A percentile compares a stretch with the other conserved stretches of the same genome.
Evolutionary conservation across 805 yeast species (phyloP).

Genomic region (Metschnikowia noctiluminum): DNA sequence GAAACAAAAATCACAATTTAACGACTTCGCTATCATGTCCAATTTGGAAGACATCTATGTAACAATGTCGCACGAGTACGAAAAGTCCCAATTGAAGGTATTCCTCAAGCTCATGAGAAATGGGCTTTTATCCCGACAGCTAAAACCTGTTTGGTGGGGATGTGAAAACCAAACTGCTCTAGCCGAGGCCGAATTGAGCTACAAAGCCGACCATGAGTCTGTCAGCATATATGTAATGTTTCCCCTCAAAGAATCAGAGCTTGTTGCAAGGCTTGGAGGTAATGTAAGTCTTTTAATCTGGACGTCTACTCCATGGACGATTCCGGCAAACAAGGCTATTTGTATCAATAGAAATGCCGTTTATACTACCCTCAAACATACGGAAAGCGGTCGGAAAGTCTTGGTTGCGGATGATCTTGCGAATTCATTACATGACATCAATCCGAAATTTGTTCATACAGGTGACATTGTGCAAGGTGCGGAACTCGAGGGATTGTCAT

Average conservation of each 20-base stretch:
- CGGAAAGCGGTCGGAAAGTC: slow-evolving; percentile 38
- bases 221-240: slow-evolving; percentile 67
- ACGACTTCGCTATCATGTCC: slow-evolving; percentile 74
- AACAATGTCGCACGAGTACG: slow-evolving; percentile 71
- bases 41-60: slow-evolving; percentile 73
- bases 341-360: slow-evolving; percentile 57
- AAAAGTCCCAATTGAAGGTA: slow-evolving; percentile 66
- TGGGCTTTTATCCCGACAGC: slow-evolving; percentile 74
- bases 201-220: slow-evolving; percentile 67
- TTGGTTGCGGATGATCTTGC: slow-evolving; percentile 57
- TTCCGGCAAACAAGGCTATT: slow-evolving; percentile 82
- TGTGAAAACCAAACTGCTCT: slow-evolving; percentile 89
- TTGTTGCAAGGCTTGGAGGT: slow-evolving; percentile 18
- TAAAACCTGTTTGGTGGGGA: slow-evolving; percentile 97
- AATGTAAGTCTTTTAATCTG: slow-evolving; percentile 56
- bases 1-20: slow-evolving; percentile 61
- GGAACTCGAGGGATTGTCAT: slow-evolving; percentile 32
- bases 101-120: slow-evolving; percentile 63
- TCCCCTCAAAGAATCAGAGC: slow-evolving; percentile 35
- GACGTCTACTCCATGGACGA: slow-evolving; percentile 99
- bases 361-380: slow-evolving; percentile 47
- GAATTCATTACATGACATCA: slow-evolving; percentile 32
- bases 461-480: slow-evolving; percentile 20
- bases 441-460: slow-evolving; percentile 13
- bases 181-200: slow-evolving; percentile 95